These are phyloP conservation scores for Pseudonectria buxi DNA, from an alignment of 2,329 filamentous ascomycete species.

Conservation along the genomic window DNA sequence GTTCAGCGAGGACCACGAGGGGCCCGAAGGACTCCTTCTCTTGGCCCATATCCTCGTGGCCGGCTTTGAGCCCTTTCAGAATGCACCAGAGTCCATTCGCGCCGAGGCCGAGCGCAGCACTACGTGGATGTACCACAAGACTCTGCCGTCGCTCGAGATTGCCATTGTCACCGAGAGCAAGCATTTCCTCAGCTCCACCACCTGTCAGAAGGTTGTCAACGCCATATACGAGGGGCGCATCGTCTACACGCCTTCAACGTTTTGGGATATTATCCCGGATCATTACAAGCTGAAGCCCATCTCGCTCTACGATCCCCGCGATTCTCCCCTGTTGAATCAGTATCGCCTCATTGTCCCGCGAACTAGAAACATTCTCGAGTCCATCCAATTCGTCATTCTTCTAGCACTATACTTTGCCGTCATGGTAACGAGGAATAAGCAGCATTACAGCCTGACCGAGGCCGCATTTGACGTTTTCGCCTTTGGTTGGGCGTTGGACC, in stretches of 20 bases:
- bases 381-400: constrained; percentile 64
- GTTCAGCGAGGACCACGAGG: constrained; percentile 71
- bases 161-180: constrained; percentile 80
- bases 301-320: constrained; percentile 69
- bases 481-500: constrained; percentile 72
- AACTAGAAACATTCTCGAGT: constrained; percentile 68
- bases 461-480: constrained; percentile 65
- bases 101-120: constrained; percentile 46
- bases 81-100: constrained; percentile 62
- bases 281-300: constrained; percentile 81
- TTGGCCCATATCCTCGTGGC: constrained; percentile 75
- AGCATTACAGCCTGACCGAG: constrained; percentile 51
- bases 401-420: constrained; percentile 63
- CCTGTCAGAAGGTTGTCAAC: constrained; percentile 74
- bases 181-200: constrained; percentile 66
- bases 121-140: constrained; percentile 46
- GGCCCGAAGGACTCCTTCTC: constrained; percentile 62
- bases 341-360: constrained; percentile 78
- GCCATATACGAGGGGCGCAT: constrained; percentile 77
- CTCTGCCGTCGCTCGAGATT: constrained; percentile 71
- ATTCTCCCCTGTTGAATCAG: constrained; percentile 72
- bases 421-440: constrained; percentile 62
- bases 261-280: constrained; percentile 78
- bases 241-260: constrained; percentile 74
- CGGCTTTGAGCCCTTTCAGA: constrained; percentile 80